Base-by-base conservation (phyloP, 352 stramenopile genomes). In the Phytophthora hibernalis region DNA sequence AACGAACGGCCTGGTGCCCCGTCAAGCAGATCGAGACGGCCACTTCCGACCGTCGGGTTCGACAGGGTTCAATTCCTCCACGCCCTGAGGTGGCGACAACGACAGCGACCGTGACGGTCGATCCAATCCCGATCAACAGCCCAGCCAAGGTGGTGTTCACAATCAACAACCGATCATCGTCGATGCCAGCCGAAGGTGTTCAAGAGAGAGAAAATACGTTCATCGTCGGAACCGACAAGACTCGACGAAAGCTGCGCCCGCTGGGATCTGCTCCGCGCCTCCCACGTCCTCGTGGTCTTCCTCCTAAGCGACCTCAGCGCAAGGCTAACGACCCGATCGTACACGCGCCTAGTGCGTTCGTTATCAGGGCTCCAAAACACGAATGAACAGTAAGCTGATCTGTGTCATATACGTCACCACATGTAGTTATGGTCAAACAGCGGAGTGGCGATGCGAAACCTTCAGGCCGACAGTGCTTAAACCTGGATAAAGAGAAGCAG, bases 211-310 rank as follows among this genome's bases (percentile, higher is more conserved):
- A 71, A 37, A 64, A 37, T 18, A 30, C 51, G 7, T 8, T 40
- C 15, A 47, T 69, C 37, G 38, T 72, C 16, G 62, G 57, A 21
- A 76, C 53, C 11, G 56, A 59, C 35, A 69, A 71, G 15, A 72
- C 49, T 21, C 55, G 62, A 24, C 63, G 56, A 58, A 76, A 65
- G 26, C 47, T 74, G 18, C 42, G 38, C 18, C 68, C 56, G 18
- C 47, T 72, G 11, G 68, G 56, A 64, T 59, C 26, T 21, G 42
- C 45, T 13, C 49, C 37, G 26, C 53, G 51, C 20, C 15, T 56
- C 15, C 35, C 26, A 37, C 40, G 54, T 9, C 45, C 67, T 24
- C 54, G 51, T 12, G 54, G 49, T 11, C 50, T 68, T 64, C 67
- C 61, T 28, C 56, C 61, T 8, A 71, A 56, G 22, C 51, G 53